Conservation (phyloP, 495 filamentous ascomycete species). For the Tricharina praecox region DNA sequence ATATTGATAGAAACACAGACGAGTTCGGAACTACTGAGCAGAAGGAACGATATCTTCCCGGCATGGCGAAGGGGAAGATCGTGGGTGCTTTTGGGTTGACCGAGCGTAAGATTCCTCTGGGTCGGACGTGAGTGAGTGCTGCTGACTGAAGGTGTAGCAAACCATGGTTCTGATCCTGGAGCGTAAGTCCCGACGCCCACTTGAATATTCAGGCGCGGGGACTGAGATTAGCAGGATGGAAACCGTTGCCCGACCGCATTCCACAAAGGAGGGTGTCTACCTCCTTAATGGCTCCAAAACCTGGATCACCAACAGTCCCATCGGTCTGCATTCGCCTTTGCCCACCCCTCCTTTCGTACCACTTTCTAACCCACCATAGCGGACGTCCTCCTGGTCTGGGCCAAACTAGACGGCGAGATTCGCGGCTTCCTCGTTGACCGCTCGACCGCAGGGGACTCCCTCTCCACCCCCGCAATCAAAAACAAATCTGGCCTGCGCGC, state of each 20-base stretch:
- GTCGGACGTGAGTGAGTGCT: no score
- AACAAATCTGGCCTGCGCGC: slow-evolving; percentile 89
- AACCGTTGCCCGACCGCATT: slow-evolving; percentile 67
- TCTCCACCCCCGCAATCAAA: slow-evolving; percentile 85
- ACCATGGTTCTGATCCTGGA: slow-evolving; percentile 92
- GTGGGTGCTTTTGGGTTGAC: slow-evolving; percentile 88
- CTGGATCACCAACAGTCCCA: slow-evolving; percentile 97
- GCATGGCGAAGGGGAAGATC: slow-evolving; percentile 71
- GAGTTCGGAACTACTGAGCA: slow-evolving; percentile 80
- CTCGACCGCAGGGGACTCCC: slow-evolving; percentile 62
- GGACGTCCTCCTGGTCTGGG: slow-evolving; percentile 85
- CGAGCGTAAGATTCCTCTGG: slow-evolving; percentile 41
- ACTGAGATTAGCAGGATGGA: slow-evolving; percentile 44
- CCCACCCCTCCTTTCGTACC: not conserved
- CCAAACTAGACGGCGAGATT: slow-evolving; percentile 86
- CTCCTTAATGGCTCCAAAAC: slow-evolving; percentile 78
- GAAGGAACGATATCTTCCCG: slow-evolving; percentile 73
- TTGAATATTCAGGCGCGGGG: no score
- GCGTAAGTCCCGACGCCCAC: slow-evolving; percentile 29
- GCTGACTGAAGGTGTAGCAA: slow-evolving; percentile 33
- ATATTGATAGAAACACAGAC: slow-evolving; percentile 27
- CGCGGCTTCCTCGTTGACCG: slow-evolving; percentile 84
- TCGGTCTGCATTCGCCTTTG: slow-evolving; percentile 36
- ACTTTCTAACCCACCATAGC: slow-evolving; percentile 23
- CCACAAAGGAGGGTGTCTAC: slow-evolving; percentile 70